Conservation (phyloP, 208 protist genomes). For the Strigomonas oncopelti region DNA sequence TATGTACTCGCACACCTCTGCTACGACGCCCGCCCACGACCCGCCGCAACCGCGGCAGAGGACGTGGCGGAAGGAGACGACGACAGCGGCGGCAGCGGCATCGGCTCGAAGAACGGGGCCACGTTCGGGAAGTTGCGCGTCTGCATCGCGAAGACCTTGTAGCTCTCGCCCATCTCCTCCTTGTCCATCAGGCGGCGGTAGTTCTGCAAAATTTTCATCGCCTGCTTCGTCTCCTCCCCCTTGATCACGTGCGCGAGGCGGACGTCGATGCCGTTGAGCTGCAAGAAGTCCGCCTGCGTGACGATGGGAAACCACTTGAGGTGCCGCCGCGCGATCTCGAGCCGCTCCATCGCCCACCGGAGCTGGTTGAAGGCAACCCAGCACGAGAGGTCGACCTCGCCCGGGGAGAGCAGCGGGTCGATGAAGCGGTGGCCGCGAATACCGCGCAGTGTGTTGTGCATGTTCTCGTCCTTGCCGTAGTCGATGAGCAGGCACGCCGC, state of each 20-base stretch:
- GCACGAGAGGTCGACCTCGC: constrained; percentile 88
- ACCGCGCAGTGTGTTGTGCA: constrained; percentile 86
- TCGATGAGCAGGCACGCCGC: constrained; percentile 87
- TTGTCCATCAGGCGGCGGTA: constrained; percentile 79
- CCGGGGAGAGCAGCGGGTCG: constrained; percentile 83
- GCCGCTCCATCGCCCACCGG: constrained; percentile 74
- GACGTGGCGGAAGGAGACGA: neutral
- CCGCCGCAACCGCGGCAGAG: too few relatives aligned
- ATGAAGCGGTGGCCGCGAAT: constrained; percentile 90
- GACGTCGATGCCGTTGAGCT: constrained; percentile 84
- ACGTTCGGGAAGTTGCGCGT: constrained; percentile 84
- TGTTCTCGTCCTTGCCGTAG: constrained; percentile 91
- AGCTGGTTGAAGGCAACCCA: constrained; percentile 88
- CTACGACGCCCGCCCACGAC: neutral
- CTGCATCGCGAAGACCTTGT: constrained; percentile 88
- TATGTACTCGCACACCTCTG: neutral
- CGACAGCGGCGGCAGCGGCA: constrained; percentile 59
- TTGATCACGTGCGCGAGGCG: constrained; percentile 84
- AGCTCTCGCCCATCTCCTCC: constrained; percentile 87
- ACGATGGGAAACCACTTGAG: constrained; percentile 84
- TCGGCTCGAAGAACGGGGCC: constrained; percentile 77
- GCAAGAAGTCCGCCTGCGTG: constrained; percentile 81
- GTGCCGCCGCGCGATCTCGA: constrained; percentile 74
- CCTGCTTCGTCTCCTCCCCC: constrained; percentile 82
- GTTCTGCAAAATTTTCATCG: constrained; percentile 85